phyloP scores from a whole-genome alignment of 371 early-diverging fungal genomes.

The Racocetra persica region DNA sequence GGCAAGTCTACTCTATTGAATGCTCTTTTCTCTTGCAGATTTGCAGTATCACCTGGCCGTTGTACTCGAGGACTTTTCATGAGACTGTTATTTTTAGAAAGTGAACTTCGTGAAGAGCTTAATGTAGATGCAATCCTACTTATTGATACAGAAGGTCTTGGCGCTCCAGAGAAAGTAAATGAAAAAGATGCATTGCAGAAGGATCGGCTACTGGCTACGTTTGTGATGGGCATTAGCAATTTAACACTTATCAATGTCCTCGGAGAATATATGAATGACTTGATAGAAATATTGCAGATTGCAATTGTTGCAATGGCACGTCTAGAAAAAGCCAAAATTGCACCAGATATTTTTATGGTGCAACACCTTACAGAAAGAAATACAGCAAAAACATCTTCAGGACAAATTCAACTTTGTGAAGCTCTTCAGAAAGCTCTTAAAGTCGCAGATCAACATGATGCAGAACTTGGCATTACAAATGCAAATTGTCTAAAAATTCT shows the following conservation, averaged over 20 bases:
- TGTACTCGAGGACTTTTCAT: slow-evolving; percentile 41
- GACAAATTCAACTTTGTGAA: neutral
- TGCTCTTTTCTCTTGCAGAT: too few species aligned
- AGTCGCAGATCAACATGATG: slow-evolving; percentile 23
- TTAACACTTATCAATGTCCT: too few species aligned
- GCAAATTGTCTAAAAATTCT: slow-evolving; percentile 26
- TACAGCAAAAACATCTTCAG: too few species aligned
- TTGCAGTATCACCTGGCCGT: slow-evolving; percentile 31
- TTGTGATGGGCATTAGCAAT: too few species aligned
- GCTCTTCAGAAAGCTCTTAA: slow-evolving; percentile 30
- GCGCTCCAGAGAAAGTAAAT: slow-evolving; percentile 15
- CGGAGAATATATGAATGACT: too few species aligned
- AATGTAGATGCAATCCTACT: slow-evolving; percentile 29
- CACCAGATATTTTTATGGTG: too few species aligned
- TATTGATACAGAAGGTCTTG: too few species aligned
- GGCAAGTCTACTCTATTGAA: slow-evolving; percentile 23
- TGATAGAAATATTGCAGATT: too few species aligned
- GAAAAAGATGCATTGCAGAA: slow-evolving; percentile 25
- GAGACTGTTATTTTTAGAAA: slow-evolving; percentile 33
- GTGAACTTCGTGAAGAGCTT: slow-evolving; percentile 25
- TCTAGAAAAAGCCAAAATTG: too few species aligned
- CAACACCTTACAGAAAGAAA: too few species aligned
- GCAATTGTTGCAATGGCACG: too few species aligned
- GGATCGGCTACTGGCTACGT: neutral
- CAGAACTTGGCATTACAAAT: neutral